phyloP scores from a whole-genome alignment of 1,139 yeast genomes.

The Yamadazyma trypodendri region DNA sequence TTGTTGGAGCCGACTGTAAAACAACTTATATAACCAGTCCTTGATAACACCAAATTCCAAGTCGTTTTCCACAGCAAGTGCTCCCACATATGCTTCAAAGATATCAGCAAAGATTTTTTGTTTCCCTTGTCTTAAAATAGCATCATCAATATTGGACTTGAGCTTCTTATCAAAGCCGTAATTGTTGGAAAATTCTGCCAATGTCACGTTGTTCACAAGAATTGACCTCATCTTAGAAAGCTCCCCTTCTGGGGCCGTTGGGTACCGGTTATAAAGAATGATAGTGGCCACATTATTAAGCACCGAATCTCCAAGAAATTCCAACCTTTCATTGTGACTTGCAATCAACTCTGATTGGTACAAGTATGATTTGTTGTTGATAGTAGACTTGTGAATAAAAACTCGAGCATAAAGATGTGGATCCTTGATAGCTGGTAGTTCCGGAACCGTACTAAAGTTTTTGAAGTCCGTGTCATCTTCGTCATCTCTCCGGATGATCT shows the following conservation, averaged over 20 bases:
- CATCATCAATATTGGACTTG: conserved; percentile 44
- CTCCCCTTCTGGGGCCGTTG: conserved; percentile 78
- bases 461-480: not conserved
- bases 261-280: conserved; percentile 64
- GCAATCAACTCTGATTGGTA: conserved; percentile 56
- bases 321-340: conserved; percentile 85
- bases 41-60: conserved; percentile 48
- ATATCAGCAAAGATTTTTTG: conserved; percentile 70
- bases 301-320: conserved; percentile 90
- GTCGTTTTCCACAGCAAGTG: conserved; percentile 61
- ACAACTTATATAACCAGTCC: conserved; percentile 59
- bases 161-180: conserved; percentile 71
- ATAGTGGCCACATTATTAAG: conserved; percentile 71
- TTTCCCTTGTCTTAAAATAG: conserved; percentile 32
- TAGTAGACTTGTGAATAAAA: conserved; percentile 77
- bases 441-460: conserved; percentile 39
- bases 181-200: conserved; percentile 66
- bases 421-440: conserved; percentile 65
- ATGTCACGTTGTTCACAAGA: conserved; percentile 71
- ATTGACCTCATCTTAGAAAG: conserved; percentile 69
- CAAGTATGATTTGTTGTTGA: conserved; percentile 57
- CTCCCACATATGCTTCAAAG: conserved; percentile 92
- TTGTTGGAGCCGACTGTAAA: conserved; percentile 29
- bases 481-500: not conserved
- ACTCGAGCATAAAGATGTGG: conserved; percentile 64